Evolutionary conservation across 2,329 filamentous ascomycete species (phyloP), one percentile per base, ranked within the genome.

Genomic region (Botrytis byssoidea): DNA sequence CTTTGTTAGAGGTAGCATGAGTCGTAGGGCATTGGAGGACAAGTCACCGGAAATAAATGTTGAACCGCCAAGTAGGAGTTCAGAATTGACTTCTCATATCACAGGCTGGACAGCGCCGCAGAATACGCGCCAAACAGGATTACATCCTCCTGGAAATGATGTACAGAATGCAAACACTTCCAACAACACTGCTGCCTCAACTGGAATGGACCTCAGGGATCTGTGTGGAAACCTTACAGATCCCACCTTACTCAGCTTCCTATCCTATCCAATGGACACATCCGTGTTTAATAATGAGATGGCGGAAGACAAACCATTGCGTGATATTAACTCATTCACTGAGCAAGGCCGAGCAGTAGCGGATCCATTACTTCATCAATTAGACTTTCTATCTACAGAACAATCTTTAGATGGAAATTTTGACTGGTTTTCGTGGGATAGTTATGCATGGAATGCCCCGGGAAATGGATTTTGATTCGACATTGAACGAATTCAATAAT

Each of bases 351-450:
- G 22, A 20, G 20, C 25, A 14, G 35, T 60, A 60, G 44, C 48
- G 3, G 48, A 44, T 55, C 55, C n/a, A 63, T 25, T 37, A 25
- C 25, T 48, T 35, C n/a, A 71, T 73, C 59, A 67, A 66, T 46
- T 61, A 46, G 40, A 67, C n/a, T 44, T 64, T 44, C 32, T 64
- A 68, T 40, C 61, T 64, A 32, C 55, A 40, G 60, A 70, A 46
- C 71, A 74, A 35, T 57, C 42, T 40, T 32, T 73, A 40, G 71
- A 74, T 65, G 66, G 71, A 3, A 74, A 64, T 22, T 75, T 75
- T 37, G 74, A 75, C 68, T 75, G 74, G 74, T 60, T 75, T 68
- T 71, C 71, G 22, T 75, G 74, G 74, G 74, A 75, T 68, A 48
- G 22, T 29, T 70, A 70, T 70, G 68, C 40, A 42, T 48, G 51